Evolutionary conservation across 768 basidiomycete species (phyloP).

Genomic region (Cystofilobasidium bisporidii): DNA sequence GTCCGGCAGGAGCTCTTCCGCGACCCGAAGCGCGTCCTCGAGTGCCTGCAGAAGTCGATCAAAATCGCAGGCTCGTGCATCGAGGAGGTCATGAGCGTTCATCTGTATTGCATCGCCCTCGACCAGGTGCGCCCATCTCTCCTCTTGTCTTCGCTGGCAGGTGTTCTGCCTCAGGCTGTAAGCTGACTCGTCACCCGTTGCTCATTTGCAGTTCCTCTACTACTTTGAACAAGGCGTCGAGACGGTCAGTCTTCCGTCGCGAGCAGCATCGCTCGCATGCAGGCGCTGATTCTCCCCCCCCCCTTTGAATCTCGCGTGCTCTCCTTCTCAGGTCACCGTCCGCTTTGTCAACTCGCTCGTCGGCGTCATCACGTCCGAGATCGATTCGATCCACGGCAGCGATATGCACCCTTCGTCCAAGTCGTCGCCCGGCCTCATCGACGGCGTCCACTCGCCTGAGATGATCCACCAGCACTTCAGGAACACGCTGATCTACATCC

Average conservation of each 20-base stretch:
- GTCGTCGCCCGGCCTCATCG: constrained; percentile 77
- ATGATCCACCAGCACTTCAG: constrained; percentile 87
- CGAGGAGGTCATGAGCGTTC: constrained; percentile 92
- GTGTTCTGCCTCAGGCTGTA: no score
- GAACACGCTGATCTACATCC: constrained; percentile 77
- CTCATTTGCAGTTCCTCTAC: constrained; percentile 71
- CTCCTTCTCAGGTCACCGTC: constrained; percentile 59
- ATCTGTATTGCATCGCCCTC: constrained; percentile 89
- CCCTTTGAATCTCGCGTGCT: no score
- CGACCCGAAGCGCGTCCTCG: constrained; percentile 93
- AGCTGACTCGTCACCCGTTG: no score
- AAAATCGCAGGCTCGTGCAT: constrained; percentile 93
- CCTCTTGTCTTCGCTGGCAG: no score
- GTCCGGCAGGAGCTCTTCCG: constrained; percentile 43
- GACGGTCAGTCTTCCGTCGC: constrained; percentile 64
- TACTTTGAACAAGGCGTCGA: constrained; percentile 89
- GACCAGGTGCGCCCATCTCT: constrained; percentile 60
- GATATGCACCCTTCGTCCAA: constrained; percentile 74
- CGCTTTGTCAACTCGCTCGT: constrained; percentile 96
- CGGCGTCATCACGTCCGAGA: constrained; percentile 85
- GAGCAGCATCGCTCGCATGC: background rate
- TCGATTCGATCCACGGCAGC: constrained; percentile 78
- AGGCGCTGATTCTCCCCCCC: no score
- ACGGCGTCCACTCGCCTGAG: constrained; percentile 83
- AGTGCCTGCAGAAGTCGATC: constrained; percentile 92